Percentiles rank a stretch among this genome's conserved stretches.
These are phyloP conservation scores for Gymnopilus dilepis DNA, from an alignment of 768 basidiomycete genomes.

Conservation along the genomic window DNA sequence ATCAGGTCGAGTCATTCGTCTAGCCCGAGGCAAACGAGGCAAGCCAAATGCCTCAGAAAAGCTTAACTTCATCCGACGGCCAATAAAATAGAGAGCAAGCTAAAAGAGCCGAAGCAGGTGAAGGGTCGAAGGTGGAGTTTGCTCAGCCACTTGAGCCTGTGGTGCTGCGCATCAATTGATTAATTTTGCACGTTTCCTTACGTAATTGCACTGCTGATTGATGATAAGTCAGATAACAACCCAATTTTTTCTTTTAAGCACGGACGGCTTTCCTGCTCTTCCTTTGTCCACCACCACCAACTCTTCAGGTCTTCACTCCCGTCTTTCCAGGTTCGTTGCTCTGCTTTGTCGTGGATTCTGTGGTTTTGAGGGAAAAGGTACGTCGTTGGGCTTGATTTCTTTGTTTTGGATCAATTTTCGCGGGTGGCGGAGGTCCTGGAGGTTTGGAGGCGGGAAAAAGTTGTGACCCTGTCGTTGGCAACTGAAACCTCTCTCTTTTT, in stretches of 20 bases:
- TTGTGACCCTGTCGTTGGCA: neutral
- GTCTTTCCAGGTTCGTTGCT: too few species aligned
- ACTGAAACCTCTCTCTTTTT: slow-evolving; percentile 6
- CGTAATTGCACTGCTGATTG: slow-evolving; percentile 13
- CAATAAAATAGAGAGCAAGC: slow-evolving; percentile 5
- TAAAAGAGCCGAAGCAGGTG: neutral
- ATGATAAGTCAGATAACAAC: slow-evolving; percentile 13
- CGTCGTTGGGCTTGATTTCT: neutral
- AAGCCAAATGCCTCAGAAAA: neutral
- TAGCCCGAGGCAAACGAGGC: neutral
- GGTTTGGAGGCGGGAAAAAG: neutral
- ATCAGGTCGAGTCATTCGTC: neutral
- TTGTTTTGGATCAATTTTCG: neutral
- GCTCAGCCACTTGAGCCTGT: neutral
- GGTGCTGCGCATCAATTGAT: slow-evolving; percentile 2
- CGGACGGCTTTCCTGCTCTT: slow-evolving; percentile 10
- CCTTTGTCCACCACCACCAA: slow-evolving; percentile 26
- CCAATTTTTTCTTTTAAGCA: slow-evolving; percentile 19
- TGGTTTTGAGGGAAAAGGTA: slow-evolving; percentile 14
- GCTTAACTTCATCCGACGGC: neutral
- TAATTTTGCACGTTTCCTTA: slow-evolving; percentile 9
- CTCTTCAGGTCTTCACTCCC: neutral
- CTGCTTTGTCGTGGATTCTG: too few species aligned
- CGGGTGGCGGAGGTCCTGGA: neutral
- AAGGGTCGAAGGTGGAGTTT: neutral